Evolutionary conservation across 2,329 filamentous ascomycete genomes (phyloP), one percentile per base, ranked within the genome.

Genomic region (Decorospora gaudefroyi): DNA sequence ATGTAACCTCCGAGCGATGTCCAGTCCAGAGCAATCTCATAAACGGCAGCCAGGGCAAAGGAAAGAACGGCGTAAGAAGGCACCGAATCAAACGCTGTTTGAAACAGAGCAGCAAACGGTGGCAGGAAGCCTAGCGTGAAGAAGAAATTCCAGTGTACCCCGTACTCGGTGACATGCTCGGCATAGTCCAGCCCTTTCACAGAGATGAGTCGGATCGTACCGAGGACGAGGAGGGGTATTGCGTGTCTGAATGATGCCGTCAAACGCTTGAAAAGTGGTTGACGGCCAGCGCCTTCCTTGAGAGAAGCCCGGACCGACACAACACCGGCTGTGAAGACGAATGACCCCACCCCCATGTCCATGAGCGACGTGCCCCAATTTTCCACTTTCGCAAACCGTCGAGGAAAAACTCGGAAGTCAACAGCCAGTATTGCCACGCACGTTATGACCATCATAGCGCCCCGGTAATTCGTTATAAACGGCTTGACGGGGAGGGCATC

Each of bases 361-460:
- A 99, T 99, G 50, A 99, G 75, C n/a, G 92, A 97, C 1, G 92
- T 96, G 41, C 93, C 93, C 90, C 93, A 99, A n/a, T 89, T 96
- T 72, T 99, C 93, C 2, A 95, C 93, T 75, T 99, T 99, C 44
- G 90, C 93, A 68, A 97, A 97, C 21, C 93, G 86, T 18, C 93
- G 83, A 2, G 93, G 93, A 62, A 99, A 99, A 46, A 96, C 78
- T 12, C 80, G 84, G 68, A 99, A 99, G 72, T 99, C 93, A 37
- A 99, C 93, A 11, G 93, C 93, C n/a, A 99, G 80, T 57, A 99
- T 97, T 38, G 90, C 88, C 31, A 93, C 74, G 64, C 89, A 95
- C 6, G 93, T 99, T 55, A 88, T 80, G 36, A 95, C 79, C 78
- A 99, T 84, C 90, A 99, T 95, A 35, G 84, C 83, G 2, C 90